Evolutionary conservation across 192 early-diverging fungal species (phyloP), one percentile per base, ranked within the genome.

Genomic region (Entomortierella chlamydospora): DNA sequence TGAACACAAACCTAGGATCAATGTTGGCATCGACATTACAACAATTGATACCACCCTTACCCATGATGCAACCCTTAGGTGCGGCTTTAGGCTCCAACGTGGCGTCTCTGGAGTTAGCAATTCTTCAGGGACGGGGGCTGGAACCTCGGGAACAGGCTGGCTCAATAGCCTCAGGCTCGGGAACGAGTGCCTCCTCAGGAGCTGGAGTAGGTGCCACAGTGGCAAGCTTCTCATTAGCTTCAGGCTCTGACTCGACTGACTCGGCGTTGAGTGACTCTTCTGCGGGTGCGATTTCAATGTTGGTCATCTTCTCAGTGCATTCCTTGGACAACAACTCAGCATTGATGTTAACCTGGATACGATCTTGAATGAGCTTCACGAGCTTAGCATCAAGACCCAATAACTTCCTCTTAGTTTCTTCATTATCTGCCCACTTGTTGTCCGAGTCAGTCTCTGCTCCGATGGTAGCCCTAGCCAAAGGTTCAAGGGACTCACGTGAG

Each of bases 281-380:
- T 20, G 39, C 53, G 42, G 54, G 65, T 5, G 42, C 45, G 31
- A 79, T 68, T 28, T 66, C 62, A 0, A 68, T 70, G 25, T 66
- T 59, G 63, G 68, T 79, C 76, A 79, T 79, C 41, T 66, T 79
- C 52, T 79, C 76, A 20, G 68, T 61, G 43, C 67, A 66, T 57
- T 79, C 76, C 68, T 70, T 79, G 68, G 76, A 65, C 23, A 79
- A 29, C 34, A 15, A 4, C 29, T 70, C 61, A 10, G 74, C 74
- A 54, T 70, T 60, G 49, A 78, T 37, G 25, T 64, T 50, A 1
- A 33, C 37, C 47, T 64, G 49, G 17, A 78, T 64, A 22, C 47
- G 67, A 17, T 70, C 55, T 4, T 5, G 4, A 47, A 47, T 12
- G 15, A 47, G 12, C 15, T 47, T 20, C 20, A 4, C 20, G 20